Conservation (phyloP, 768 basidiomycete genomes). For the Leucosporidium yakuticum region DNA sequence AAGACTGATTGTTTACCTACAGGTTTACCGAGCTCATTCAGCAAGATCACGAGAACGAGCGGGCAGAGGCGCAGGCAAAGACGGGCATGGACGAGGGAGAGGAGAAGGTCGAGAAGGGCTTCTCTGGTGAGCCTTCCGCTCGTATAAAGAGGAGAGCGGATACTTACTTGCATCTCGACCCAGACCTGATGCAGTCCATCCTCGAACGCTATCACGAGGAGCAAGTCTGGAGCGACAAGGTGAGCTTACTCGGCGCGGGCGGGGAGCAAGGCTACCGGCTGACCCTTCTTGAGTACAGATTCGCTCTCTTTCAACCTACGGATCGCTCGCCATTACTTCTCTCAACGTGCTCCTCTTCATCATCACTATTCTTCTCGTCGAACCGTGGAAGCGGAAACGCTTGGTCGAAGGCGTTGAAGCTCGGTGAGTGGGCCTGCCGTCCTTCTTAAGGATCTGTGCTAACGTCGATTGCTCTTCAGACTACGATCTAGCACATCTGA, state of each 20-base stretch:
- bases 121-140: conserved; percentile 46
- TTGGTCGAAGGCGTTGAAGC: conserved; percentile 84
- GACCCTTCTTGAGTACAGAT: conserved; percentile 48
- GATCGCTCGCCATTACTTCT: conserved; percentile 72
- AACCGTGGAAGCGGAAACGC: conserved; percentile 88
- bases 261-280: neutral
- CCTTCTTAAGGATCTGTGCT: neutral
- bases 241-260: neutral
- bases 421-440: conserved; percentile 3
- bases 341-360: conserved; percentile 88
- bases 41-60: conserved; percentile 79
- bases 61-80: conserved; percentile 68
- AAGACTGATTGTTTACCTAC: neutral
- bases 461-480: neutral
- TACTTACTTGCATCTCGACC: neutral
- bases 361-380: conserved; percentile 79
- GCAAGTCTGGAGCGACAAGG: conserved; percentile 96
- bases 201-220: conserved; percentile 89
- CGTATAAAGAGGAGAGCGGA: neutral
- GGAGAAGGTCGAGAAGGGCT: conserved; percentile 74
- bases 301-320: conserved; percentile 88
- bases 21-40: conserved; percentile 84
- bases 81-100: conserved; percentile 62
- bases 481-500: conserved; percentile 13
- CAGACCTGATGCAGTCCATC: conserved; percentile 78